Base-by-base conservation (phyloP, 2,329 filamentous ascomycete genomes). In the Penicillium sclerotigenum region DNA sequence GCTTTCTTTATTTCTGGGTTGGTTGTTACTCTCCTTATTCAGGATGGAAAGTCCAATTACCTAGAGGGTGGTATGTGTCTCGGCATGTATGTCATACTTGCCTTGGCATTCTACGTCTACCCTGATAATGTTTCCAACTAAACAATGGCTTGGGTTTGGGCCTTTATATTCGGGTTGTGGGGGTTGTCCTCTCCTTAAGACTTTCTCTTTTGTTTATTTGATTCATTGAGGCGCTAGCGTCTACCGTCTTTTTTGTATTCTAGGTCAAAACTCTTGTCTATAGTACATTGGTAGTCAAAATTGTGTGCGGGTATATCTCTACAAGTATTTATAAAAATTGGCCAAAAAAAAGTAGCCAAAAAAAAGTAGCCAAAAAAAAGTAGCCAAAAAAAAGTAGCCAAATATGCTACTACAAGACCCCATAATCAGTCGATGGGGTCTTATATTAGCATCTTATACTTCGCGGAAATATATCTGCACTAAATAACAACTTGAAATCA, bases 11-110 rank as follows among this genome's bases (percentile, higher is more conserved):
- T 91, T 51, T 88, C 87, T 10, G 87, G 89, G 2, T 74, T 91
- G 40, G 87, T 91, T 31, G 88, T 91, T 33, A 89, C 76, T 9
- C 54, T 91, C 85, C 73, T 88, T 3, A 87, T 92, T 41, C 87
- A 90, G 69, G 90, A 93, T 68, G 90, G 90, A 67, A 90, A 89
- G 73, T 90, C 86, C 14, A 94, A 93, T 73, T 93, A 93, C 65
- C 82, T 93, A 22, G 89, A 93, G 72, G 89, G 89, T 42, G 87
- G 87, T 46, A 88, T 93, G 84, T 81, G 86, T 54, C 63, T 82
- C 59, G 80, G 80, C 68, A 77, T 81, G 79, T 81, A 75, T 58
- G 75, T 78, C 46, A 79, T 79, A 52, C 74, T 79, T 45, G 77
- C 76, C 4, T 67, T 80, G 50, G 77, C 77, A 3, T 79, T 80